Conservation (phyloP, 257 asterid species). For the Nicotiana knightiana region DNA sequence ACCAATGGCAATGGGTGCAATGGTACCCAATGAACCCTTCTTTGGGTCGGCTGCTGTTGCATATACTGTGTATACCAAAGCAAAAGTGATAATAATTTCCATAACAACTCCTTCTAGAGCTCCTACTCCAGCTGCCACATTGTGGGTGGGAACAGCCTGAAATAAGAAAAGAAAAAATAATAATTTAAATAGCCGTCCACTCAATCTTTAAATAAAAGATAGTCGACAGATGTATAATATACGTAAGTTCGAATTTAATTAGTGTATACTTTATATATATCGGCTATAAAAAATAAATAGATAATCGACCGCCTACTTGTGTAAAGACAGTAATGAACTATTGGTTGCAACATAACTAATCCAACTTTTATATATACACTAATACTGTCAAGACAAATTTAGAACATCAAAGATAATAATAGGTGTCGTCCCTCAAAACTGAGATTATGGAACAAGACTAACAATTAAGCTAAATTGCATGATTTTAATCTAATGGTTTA, state of each 20-base stretch:
- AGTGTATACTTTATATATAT: too few species aligned
- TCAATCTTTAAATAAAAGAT: too few species aligned
- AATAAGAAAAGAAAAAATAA: too few species aligned
- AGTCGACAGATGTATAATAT: too few species aligned
- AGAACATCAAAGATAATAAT: too few species aligned
- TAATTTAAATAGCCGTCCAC: too few species aligned
- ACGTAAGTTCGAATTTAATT: too few species aligned
- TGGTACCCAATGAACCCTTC: conserved; percentile 12
- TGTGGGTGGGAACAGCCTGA: conserved; percentile 1
- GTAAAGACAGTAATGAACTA: neutral
- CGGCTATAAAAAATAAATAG: too few species aligned
- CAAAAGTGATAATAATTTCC: conserved; percentile 18
- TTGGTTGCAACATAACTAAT: neutral
- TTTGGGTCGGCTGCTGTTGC: conserved; percentile 21
- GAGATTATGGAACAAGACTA: neutral
- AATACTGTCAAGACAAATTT: too few species aligned
- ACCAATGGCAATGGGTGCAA: conserved; percentile 23
- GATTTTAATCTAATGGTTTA: neutral
- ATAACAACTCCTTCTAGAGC: neutral
- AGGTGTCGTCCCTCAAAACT: neutral
- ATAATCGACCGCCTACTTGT: too few species aligned
- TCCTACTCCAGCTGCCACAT: neutral
- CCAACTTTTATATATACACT: too few species aligned
- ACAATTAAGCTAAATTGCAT: neutral
- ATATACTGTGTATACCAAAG: conserved; percentile 14